Evolutionary conservation across 2,329 filamentous ascomycete genomes (phyloP).

Genomic region (Apiospora arundinis): DNA sequence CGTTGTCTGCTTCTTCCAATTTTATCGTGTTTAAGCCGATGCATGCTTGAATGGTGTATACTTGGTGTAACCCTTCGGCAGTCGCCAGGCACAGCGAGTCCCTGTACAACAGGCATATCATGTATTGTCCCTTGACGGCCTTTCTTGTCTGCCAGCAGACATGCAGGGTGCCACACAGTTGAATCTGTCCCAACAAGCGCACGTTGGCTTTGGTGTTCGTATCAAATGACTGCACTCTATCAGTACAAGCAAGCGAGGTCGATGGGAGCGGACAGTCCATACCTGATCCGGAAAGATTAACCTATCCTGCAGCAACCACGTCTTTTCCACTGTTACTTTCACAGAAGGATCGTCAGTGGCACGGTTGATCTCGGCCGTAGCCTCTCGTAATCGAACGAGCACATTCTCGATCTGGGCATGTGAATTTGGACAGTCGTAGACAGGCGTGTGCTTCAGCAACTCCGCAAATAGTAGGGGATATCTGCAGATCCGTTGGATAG

Average conservation of each 20-base stretch:
- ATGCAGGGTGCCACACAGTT: constrained; percentile 82
- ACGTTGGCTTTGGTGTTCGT: constrained; percentile 63
- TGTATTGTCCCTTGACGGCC: constrained; percentile 76
- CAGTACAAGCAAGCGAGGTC: constrained; percentile 1
- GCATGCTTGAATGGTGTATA: constrained; percentile 77
- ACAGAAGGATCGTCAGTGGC: constrained; percentile 79
- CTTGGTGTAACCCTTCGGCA: constrained; percentile 65
- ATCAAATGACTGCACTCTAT: constrained; percentile 30
- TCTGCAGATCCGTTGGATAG: constrained; percentile 89
- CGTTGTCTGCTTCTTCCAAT: constrained; percentile 77
- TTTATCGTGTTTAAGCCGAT: constrained; percentile 70
- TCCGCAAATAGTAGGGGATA: constrained; percentile 89
- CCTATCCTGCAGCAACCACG: constrained; percentile 84
- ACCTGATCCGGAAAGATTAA: constrained; percentile 78
- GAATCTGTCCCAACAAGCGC: constrained; percentile 79
- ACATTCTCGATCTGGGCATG: constrained; percentile 81
- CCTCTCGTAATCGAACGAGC: constrained; percentile 73
- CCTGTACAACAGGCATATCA: constrained; percentile 85
- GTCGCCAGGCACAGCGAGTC: constrained; percentile 79
- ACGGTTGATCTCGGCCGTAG: constrained; percentile 80
- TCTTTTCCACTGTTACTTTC: constrained; percentile 76
- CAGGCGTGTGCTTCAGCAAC: constrained; percentile 81
- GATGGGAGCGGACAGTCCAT: constrained; percentile 35
- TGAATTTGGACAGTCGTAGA: constrained; percentile 82
- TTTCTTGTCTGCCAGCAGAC: constrained; percentile 79